A percentile compares a stretch with the other conserved stretches of the same genome.
These are phyloP conservation scores for Spergularia azorica DNA, from an alignment of 179 eudicot species.

Conservation along the genomic window DNA sequence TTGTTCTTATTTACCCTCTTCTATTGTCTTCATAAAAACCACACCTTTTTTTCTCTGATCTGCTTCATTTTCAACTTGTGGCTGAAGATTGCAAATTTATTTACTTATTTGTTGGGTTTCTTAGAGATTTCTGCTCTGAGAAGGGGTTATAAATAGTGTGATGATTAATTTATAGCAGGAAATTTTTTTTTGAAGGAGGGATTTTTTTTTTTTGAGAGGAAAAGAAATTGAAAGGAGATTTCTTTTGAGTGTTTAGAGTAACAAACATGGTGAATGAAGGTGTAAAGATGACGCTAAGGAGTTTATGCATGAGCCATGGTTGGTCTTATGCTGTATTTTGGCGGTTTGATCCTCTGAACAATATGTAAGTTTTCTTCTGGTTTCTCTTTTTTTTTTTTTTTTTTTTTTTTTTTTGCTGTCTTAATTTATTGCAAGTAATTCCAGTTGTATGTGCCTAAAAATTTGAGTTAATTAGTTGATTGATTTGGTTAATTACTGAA, in stretches of 20 bases:
- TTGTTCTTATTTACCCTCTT: not conserved
- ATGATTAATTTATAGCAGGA: constrained; percentile 30
- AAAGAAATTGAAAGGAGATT: not conserved
- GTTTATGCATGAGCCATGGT: constrained; percentile 58
- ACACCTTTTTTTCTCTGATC: too few relatives aligned
- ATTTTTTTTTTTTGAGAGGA: too few relatives aligned
- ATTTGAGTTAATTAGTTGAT: too few relatives aligned
- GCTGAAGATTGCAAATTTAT: not conserved
- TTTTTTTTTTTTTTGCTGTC: not conserved
- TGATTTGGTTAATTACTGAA: constrained; percentile 6
- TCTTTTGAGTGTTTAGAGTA: constrained; percentile 12
- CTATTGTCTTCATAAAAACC: too few relatives aligned
- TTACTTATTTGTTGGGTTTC: constrained; percentile 8
- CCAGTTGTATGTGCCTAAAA: not conserved
- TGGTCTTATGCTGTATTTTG: constrained; percentile 89
- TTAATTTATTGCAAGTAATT: too few relatives aligned
- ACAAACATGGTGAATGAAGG: constrained; percentile 40
- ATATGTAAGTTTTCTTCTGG: constrained; percentile 48
- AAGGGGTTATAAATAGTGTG: not conserved
- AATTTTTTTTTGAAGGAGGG: not conserved
- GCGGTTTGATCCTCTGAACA: constrained; percentile 66
- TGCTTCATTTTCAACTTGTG: too few relatives aligned
- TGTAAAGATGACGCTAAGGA: constrained; percentile 46
- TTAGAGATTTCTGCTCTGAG: not conserved
- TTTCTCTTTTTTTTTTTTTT: not conserved